phyloP scores from a whole-genome alignment of 176 grass and related monocot genomes.

The Alopecurus myosuroides region DNA sequence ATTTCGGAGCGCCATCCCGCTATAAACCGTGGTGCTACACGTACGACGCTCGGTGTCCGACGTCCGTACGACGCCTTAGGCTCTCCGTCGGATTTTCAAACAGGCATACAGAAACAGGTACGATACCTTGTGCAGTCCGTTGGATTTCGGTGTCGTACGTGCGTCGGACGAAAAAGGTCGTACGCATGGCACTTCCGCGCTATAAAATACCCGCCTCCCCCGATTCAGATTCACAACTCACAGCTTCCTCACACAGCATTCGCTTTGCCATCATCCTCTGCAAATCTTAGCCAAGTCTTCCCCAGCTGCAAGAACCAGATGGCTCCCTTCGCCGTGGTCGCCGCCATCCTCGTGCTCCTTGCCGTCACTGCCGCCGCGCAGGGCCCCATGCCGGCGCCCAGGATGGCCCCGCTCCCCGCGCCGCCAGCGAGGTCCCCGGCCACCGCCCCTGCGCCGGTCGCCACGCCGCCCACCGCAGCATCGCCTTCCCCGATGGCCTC shows the following conservation, averaged over 20 bases:
- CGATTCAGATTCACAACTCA: neutral
- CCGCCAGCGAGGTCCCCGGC: slow-evolving; percentile 33
- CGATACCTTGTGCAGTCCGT: no score
- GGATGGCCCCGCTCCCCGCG: slow-evolving; percentile 33
- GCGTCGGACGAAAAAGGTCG: no score
- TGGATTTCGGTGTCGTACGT: no score
- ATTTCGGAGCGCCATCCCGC: neutral
- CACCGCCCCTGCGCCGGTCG: slow-evolving; percentile 15
- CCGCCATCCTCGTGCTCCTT: slow-evolving; percentile 24
- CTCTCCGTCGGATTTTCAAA: no score
- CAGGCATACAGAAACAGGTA: no score
- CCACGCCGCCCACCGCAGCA: neutral
- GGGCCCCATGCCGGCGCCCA: slow-evolving; percentile 33
- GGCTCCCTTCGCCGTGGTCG: slow-evolving; percentile 15
- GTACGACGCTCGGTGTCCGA: no score
- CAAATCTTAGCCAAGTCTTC: neutral
- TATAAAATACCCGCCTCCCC: neutral
- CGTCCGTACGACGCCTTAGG: no score
- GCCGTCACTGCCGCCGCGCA: slow-evolving; percentile 27
- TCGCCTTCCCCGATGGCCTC: slow-evolving; percentile 33
- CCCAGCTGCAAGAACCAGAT: neutral
- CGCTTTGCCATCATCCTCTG: neutral
- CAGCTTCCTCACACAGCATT: neutral
- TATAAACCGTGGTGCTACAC: no score
- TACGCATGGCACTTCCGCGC: no score